A percentile compares a stretch with the other conserved stretches of the same genome.
phyloP scores from a whole-genome alignment of 768 basidiomycete genomes.

The Piloderma croceum region DNA sequence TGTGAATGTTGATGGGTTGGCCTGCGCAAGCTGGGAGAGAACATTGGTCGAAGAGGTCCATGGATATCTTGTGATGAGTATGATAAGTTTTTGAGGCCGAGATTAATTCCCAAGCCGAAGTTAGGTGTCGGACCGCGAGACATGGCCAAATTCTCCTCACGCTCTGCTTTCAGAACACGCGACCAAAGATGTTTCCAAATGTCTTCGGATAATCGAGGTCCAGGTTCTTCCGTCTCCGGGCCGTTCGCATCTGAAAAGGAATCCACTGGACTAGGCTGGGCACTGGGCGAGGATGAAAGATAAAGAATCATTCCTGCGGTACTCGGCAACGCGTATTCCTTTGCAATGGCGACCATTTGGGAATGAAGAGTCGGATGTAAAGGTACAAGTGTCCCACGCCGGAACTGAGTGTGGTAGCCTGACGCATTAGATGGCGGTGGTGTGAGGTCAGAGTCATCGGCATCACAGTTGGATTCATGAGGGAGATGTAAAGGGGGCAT shows the following conservation, averaged over 20 bases:
- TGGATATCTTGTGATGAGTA: slow-evolving; percentile 27
- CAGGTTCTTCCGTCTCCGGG: slow-evolving; percentile 41
- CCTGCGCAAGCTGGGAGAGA: too few relatives aligned
- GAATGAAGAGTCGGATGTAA: slow-evolving; percentile 78
- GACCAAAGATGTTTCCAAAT: slow-evolving; percentile 87
- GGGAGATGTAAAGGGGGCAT: slow-evolving; percentile 72
- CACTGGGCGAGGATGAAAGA: slow-evolving; percentile 39
- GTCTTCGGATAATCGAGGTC: slow-evolving; percentile 80
- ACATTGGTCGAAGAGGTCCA: slow-evolving; percentile 38
- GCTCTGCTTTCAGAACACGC: slow-evolving; percentile 61
- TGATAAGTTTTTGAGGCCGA: too few relatives aligned
- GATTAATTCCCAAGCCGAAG: not conserved
- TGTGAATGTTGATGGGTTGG: too few relatives aligned
- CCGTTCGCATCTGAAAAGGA: slow-evolving; percentile 15
- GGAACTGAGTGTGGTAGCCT: slow-evolving; percentile 75
- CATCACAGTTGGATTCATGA: slow-evolving; percentile 46
- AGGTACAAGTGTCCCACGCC: slow-evolving; percentile 81
- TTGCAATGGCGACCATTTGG: slow-evolving; percentile 83
- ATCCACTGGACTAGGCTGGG: slow-evolving; percentile 8
- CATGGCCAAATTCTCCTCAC: slow-evolving; percentile 30
- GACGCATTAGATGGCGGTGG: slow-evolving; percentile 55
- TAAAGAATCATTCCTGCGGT: slow-evolving; percentile 81
- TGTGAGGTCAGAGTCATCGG: slow-evolving; percentile 40
- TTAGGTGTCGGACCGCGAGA: not conserved
- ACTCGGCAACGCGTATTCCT: slow-evolving; percentile 89